A percentile compares a stretch with the other conserved stretches of the same genome.
These are phyloP conservation scores for Microcera coccophila DNA, from an alignment of 2,329 filamentous ascomycete genomes.

Conservation along the genomic window DNA sequence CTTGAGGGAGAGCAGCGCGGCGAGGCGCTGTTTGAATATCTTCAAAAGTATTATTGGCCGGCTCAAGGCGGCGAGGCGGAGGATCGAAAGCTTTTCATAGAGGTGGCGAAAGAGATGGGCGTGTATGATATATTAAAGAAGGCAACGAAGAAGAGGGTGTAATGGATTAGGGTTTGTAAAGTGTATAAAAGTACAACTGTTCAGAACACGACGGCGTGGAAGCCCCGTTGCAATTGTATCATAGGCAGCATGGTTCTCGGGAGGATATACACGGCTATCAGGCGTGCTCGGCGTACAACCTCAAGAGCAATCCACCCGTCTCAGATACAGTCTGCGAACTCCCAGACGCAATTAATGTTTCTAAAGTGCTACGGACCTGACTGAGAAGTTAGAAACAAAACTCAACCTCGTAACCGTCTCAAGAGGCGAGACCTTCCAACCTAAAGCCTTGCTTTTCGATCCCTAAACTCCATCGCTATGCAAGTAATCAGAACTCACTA, in stretches of 20 bases:
- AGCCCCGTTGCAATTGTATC: background rate
- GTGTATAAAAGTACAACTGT: too few relatives aligned
- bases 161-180: background rate
- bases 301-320: background rate
- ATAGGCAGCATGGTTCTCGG: background rate
- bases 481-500: conserved; percentile 16
- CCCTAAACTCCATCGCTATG: conserved; percentile 30
- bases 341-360: too few relatives aligned
- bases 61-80: conserved; percentile 20
- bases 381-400: background rate
- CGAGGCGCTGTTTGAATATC: conserved; percentile 41
- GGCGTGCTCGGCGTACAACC: background rate
- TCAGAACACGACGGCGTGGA: background rate
- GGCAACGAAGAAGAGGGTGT: conserved; percentile 8
- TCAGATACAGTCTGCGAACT: background rate
- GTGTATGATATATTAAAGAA: conserved; percentile 34
- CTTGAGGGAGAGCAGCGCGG: conserved; percentile 36
- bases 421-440: background rate
- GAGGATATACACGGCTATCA: background rate
- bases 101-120: conserved; percentile 42
- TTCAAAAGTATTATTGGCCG: conserved; percentile 39
- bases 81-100: conserved; percentile 26
- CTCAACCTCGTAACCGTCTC: too few relatives aligned
- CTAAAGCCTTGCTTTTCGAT: background rate
- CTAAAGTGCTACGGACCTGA: background rate